Evolutionary conservation across 495 filamentous ascomycete genomes (phyloP), one percentile per base, ranked within the genome.

Genomic region (Saxophila tyrrhenica): DNA sequence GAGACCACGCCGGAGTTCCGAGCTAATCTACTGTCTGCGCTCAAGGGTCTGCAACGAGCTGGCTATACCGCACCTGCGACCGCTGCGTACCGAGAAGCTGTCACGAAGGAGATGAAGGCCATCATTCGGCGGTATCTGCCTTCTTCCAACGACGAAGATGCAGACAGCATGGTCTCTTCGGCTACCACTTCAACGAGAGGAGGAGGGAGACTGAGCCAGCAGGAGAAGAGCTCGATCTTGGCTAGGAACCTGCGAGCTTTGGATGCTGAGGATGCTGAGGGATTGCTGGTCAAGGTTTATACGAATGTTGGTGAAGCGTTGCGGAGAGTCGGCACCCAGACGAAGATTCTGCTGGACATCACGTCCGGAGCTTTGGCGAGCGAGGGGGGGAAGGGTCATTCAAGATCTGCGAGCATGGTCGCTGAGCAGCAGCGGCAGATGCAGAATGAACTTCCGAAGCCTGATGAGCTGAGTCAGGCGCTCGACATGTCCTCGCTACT

Each of bases 401-500:
- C 41, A n/a, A 8, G 41, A 5, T 7, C 7, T 35, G 65, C 52
- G 25, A 65, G 25, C 42, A 38, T 61, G 29, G 38, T 50, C 16
- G 58, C 19, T n/a, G 22, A 52, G 29, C 38, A 58, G n/a, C n/a
- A 22, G 39, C 49, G 54, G 15, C 49, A 43, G 2, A 17, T 38
- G 5, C 32, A 32, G 45, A 58, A 54, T 22, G 29, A 9, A 42
- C 13, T 17, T 46, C 22, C 11, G 11, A 35, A 61, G 3, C 88
- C 91, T 59, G 87, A 90, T 64, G 88, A 94, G 55, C 83, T 94
- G 23, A 78, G 88, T 52, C 79, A 87, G 59, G 82, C 86, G 1
- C 72, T 97, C 62, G 92, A 97, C 60, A 84, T 97, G 77, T 86
- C 88, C 7, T 95, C 88, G 63, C 78, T 99, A n/a, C 76, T 97